phyloP scores from a whole-genome alignment of 148 eudicot species.

The Amaranthus hypochondriacus region DNA sequence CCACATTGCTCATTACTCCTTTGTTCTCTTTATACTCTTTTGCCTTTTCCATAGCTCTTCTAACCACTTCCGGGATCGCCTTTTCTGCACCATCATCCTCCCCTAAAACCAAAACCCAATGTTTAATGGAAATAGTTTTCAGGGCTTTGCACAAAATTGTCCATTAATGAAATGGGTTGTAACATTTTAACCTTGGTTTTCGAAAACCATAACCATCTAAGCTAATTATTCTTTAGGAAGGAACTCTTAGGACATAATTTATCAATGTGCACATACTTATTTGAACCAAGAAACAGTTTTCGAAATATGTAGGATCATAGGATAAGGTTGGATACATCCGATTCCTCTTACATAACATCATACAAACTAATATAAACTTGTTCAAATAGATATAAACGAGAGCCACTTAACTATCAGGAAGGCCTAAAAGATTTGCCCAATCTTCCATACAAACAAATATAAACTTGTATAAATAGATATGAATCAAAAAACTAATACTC shows the following conservation, averaged over 20 bases:
- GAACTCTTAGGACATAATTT: too few species aligned
- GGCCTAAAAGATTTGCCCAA: too few species aligned
- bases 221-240: too few species aligned
- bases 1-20: slow-evolving; percentile 13
- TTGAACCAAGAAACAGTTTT: background rate
- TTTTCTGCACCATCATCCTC: slow-evolving; percentile 10
- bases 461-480: too few species aligned
- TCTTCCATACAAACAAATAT: too few species aligned
- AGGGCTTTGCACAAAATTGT: background rate
- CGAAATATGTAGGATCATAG: background rate
- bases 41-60: slow-evolving; percentile 32
- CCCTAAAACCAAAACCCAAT: slow-evolving; percentile 19
- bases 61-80: slow-evolving; percentile 27
- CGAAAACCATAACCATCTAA: background rate
- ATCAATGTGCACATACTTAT: background rate
- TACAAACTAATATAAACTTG: too few species aligned
- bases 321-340: background rate
- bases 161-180: background rate
- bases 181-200: background rate
- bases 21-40: slow-evolving; percentile 24
- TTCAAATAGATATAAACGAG: too few species aligned
- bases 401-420: too few species aligned
- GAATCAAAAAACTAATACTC: too few species aligned
- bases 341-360: background rate
- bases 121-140: slow-evolving; percentile 6